Evolutionary conservation across 805 yeast genomes (phyloP), one percentile per base, ranked within the genome.

Genomic region (Suhomyces prunicola): DNA sequence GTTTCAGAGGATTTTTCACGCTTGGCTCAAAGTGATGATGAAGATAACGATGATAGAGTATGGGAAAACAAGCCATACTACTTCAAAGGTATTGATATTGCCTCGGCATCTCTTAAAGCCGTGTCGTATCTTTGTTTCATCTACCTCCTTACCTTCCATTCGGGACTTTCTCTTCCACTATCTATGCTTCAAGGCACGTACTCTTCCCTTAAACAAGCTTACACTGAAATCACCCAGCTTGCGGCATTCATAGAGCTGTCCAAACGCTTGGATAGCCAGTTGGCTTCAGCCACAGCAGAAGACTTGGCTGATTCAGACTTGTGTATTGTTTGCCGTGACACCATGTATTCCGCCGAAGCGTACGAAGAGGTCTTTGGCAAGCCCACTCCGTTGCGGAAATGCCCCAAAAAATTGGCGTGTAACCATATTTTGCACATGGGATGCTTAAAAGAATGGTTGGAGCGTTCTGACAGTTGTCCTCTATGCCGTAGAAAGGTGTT

Each of bases 241-340:
- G 70, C 80, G 4, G 72, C 80, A 50, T 69, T 82, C 52, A 64
- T 86, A 41, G 78, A 82, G 52, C 84, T 83, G 55, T 71, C 87
- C 9, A 80, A 81, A 47, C 82, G 84, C 60, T 72, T 94, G 62
- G 90, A 88, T 56, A 73, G 77, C 26, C 82, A 79, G 56, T 74
- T 94, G 49, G 71, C 73, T 6, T 79, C 83, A 54, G 96, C 97
- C 2, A 73, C 85, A 0, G 74, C 68, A 10, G 81, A 72, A 27
- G 92, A 88, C 45, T 73, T 88, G 53, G 80, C 56, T 1, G 60
- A 72, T 6, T 77, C 83, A 17, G 85, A 86, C 71, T 74, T 65
- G 65, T 88, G 99, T 70, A 90, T 90, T 56, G 87, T 93, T 41
- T 93, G 99, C 71, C 84, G 96, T 60, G 98, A 94, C 60, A 96